phyloP scores from a whole-genome alignment of 225 moss, liverwort and hornwort species.

The Bryum argenteum region DNA sequence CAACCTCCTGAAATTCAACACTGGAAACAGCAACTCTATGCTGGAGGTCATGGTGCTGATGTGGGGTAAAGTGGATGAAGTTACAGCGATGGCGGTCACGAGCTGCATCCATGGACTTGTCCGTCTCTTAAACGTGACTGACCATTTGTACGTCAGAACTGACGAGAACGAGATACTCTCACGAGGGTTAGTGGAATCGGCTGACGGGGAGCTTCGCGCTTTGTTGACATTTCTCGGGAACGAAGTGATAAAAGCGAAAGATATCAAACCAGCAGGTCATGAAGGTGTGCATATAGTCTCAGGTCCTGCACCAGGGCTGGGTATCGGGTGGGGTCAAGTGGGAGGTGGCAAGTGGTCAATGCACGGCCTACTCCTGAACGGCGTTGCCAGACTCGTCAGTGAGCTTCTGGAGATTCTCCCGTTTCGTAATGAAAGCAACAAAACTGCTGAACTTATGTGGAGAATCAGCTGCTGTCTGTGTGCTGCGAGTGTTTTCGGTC shows the following conservation, averaged over 20 bases:
- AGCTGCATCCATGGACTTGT: constrained; percentile 65
- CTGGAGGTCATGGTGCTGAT: constrained; percentile 44
- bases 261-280: constrained; percentile 18
- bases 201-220: constrained; percentile 47
- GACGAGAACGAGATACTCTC: constrained; percentile 47
- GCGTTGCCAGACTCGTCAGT: constrained; percentile 48
- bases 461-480: constrained; percentile 65
- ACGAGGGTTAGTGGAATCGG: constrained; percentile 53
- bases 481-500: constrained; percentile 48
- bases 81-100: constrained; percentile 43
- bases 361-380: constrained; percentile 49
- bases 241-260: constrained; percentile 30
- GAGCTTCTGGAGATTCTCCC: constrained; percentile 54
- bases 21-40: constrained; percentile 17
- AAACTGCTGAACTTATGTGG: constrained; percentile 40
- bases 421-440: background rate
- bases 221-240: constrained; percentile 45
- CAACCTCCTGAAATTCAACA: constrained; percentile 40
- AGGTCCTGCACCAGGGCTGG: constrained; percentile 80
- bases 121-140: constrained; percentile 62
- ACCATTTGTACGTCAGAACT: constrained; percentile 45
- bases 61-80: constrained; percentile 43
- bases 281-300: constrained; percentile 35
- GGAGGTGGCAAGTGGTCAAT: constrained; percentile 78
- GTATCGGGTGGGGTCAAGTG: constrained; percentile 74